Evolutionary conservation across 129 eudicot species (phyloP), one percentile per base, ranked within the genome.

Genomic region (Centaurea solstitialis): DNA sequence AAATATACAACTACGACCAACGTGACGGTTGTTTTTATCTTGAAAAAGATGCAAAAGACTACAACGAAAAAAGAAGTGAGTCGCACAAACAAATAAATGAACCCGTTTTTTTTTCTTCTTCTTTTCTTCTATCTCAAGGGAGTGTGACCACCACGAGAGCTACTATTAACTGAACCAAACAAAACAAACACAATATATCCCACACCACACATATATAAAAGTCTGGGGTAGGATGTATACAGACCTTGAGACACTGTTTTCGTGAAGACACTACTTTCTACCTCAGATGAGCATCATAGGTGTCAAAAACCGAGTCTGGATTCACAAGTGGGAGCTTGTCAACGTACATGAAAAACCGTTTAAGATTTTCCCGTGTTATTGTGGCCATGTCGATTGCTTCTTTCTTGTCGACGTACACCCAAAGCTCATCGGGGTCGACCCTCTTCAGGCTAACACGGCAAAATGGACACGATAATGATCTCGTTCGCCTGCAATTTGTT

Each of bases 401-500:
- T 80, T 77, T 85, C 79, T 74, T 83, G 85, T 81, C 86, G 53
- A 86, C 84, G 40, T 79, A 87, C 68, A 91, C 89, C 96, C 96
- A 91, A 0, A 91, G 83, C 75, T 91, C 96, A 43, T 85, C 78
- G 0, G 93, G 82, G 75, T 91, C 73, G 47, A 87, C 87, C 57
- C 84, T 85, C 81, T 91, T 89, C 20, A 91, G 75, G 79, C 90
- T 88, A 53, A 87, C 91, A 24, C 96, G 96, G 75, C 96, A 91
- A 61, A 91, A 91, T 3, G 96, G 96, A 62, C 96, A 88, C 1
- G 93, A 91, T 41, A 83, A 81, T 15, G 96, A 91, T 72, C 87
- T 85, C 37, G 81, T 50, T 50, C 87, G 87, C 96, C 96, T 91
- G 91, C 78, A 77, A 33, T 35, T 62, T 61, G 20, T 62, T 68